Base-by-base conservation (phyloP, 1,284 basidiomycete genomes). In the Cronartium quercuum region DNA sequence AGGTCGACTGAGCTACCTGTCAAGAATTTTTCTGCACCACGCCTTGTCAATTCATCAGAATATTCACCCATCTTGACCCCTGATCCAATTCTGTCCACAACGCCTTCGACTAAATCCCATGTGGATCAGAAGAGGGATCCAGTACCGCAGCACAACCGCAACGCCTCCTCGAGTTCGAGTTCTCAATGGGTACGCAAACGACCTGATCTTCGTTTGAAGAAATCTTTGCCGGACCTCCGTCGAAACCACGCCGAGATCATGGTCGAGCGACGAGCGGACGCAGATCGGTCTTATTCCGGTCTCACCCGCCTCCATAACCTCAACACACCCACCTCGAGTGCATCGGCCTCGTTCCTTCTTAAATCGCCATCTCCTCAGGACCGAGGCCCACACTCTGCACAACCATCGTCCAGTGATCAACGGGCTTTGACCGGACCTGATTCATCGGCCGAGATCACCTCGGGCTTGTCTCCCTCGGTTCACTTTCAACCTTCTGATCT, bases 191-290 rank as follows among this genome's bases (percentile, higher is more conserved):
- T 58, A 2, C 58, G 64, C 24, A 74, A 74, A n/a, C 76, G 76
- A 42, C 47, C 64, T 0, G 75, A 64, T 0, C 70, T 81, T 6
- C 75, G 76, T 5, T 34, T 85, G 40, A 93, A 92, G 83, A 92
- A 94, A 82, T 94, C 91, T 69, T 84, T 96, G 76, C 92, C 94
- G 9, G 92, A 96, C 80, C 83, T 96, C 64, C 87, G 91, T 29
- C 87, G 87, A 60, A 83, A 82, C 67, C 84, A 85, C 75, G 73
- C 40, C 37, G 73, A 63, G 24, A 69, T 66, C 42, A 64, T 68
- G 66, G 69, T 69, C 1, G 66, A 67, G 34, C 68, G 75, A 24
- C 47, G 70, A 67, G 68, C 73, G 34, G 69, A 73, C 62, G 62
- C 61, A 21, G 68, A 68, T 42, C 66, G 71, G 57, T 61, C 68